Conservation (phyloP, 2,329 filamentous ascomycete genomes). For the Gremmenia infestans region DNA sequence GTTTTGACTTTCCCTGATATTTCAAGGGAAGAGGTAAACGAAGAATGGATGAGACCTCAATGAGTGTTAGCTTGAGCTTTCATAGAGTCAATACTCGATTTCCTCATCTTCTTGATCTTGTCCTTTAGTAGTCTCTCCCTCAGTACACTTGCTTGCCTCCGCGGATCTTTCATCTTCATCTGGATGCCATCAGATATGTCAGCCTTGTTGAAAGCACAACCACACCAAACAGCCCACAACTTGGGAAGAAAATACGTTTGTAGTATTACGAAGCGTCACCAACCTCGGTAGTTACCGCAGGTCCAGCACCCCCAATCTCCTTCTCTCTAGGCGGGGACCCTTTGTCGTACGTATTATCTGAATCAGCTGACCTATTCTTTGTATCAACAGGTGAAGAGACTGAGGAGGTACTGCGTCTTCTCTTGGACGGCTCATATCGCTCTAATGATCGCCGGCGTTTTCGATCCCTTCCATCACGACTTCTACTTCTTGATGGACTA, state of each 20-base stretch:
- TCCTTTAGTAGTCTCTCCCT: constrained; percentile 48
- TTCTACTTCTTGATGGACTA: constrained; percentile 24
- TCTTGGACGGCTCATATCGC: constrained; percentile 34
- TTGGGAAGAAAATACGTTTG: constrained; percentile 15
- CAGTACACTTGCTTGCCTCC: constrained; percentile 41
- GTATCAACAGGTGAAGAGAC: constrained; percentile 41
- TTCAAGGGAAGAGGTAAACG: not conserved
- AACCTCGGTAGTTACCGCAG: constrained; percentile 35
- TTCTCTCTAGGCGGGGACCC: constrained; percentile 18
- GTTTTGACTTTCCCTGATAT: not conserved
- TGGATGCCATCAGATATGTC: constrained; percentile 31
- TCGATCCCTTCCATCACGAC: constrained; percentile 24
- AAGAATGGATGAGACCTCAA: constrained; percentile 29
- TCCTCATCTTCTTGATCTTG: constrained; percentile 52
- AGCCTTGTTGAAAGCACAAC: constrained; percentile 25
- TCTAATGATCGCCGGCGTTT: constrained; percentile 32
- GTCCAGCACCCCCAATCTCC: constrained; percentile 20
- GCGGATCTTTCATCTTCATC: constrained; percentile 33
- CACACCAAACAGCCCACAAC: constrained; percentile 6
- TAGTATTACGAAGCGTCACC: constrained; percentile 35
- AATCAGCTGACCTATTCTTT: constrained; percentile 53
- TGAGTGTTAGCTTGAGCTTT: constrained; percentile 44
- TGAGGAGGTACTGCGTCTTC: constrained; percentile 48
- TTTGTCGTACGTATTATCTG: constrained; percentile 43
- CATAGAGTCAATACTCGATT: constrained; percentile 37